Percentiles rank a stretch among this genome's conserved stretches.
These are phyloP conservation scores for Liriodendron chinense DNA, from an alignment of 164 flowering plant species.

Conservation along the genomic window DNA sequence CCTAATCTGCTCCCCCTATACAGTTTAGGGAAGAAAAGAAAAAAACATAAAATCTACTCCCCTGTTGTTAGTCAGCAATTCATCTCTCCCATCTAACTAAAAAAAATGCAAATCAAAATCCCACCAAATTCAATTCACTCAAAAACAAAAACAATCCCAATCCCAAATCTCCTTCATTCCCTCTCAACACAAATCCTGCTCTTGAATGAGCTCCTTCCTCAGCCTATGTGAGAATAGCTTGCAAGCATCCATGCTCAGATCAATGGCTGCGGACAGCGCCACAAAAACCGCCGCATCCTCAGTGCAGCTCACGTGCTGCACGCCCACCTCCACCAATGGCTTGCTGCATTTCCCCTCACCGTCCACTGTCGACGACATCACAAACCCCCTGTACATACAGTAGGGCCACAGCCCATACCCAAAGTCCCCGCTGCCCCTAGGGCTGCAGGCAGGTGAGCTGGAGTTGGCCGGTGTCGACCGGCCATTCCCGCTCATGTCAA, in stretches of 20 bases:
- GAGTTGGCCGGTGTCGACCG: slow-evolving; percentile 33
- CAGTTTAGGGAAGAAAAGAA: too few relatives aligned
- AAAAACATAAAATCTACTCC: too few relatives aligned
- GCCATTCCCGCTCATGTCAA: slow-evolving; percentile 48
- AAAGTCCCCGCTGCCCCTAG: slow-evolving; percentile 63
- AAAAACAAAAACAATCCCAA: not conserved
- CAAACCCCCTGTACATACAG: slow-evolving; percentile 72
- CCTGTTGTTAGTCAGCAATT: too few relatives aligned
- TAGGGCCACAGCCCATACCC: slow-evolving; percentile 75
- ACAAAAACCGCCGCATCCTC: slow-evolving; percentile 93
- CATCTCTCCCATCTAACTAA: slow-evolving; percentile 42
- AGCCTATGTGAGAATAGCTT: slow-evolving; percentile 78
- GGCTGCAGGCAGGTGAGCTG: slow-evolving; percentile 47
- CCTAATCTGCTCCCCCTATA: too few relatives aligned
- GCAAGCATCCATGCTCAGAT: slow-evolving; percentile 94
- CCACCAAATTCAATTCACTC: slow-evolving; percentile 15
- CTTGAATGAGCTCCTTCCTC: slow-evolving; percentile 67
- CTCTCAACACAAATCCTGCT: slow-evolving; percentile 25
- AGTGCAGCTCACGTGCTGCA: slow-evolving; percentile 82
- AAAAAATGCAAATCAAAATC: slow-evolving; percentile 58
- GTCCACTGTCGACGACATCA: slow-evolving; percentile 77
- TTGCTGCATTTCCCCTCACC: slow-evolving; percentile 76
- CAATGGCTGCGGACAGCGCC: slow-evolving; percentile 84
- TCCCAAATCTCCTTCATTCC: not conserved
- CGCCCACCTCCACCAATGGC: slow-evolving; percentile 72